Conservation (phyloP, 1,139 yeast species). For the Waltiozyma sp. region DNA sequence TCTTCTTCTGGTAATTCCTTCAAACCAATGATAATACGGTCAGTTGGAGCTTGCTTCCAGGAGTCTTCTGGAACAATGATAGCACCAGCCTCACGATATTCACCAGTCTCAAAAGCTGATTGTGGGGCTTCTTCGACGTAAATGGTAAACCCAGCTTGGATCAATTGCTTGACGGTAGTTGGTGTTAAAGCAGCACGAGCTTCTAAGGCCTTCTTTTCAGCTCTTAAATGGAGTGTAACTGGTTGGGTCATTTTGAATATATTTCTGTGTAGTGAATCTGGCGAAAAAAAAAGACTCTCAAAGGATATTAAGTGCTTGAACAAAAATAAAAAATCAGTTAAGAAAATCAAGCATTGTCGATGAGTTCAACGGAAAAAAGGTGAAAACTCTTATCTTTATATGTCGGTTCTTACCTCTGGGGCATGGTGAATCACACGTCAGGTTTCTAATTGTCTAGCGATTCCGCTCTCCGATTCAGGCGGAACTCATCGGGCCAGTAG, state of each 20-base stretch:
- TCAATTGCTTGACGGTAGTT: constrained; percentile 67
- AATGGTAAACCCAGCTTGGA: constrained; percentile 82
- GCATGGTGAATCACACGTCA: no score
- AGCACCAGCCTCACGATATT: constrained; percentile 75
- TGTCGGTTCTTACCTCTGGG: neutral
- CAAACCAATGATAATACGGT: constrained; percentile 82
- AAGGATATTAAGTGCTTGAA: no score
- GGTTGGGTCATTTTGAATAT: constrained; percentile 10
- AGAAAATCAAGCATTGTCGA: no score
- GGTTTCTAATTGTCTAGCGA: no score
- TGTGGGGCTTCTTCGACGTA: constrained; percentile 81
- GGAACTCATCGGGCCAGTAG: no score
- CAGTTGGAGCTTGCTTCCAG: constrained; percentile 85
- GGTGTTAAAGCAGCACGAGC: constrained; percentile 97
- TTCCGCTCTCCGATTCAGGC: no score
- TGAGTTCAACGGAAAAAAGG: no score
- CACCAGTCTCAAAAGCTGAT: constrained; percentile 65
- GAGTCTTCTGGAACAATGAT: constrained; percentile 85
- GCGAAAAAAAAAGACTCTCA: no score
- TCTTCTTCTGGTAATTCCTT: constrained; percentile 91
- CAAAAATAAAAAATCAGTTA: no score
- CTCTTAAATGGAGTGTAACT: constrained; percentile 72
- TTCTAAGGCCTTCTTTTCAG: constrained; percentile 94
- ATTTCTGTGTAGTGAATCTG: no score
- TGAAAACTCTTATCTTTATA: neutral